These are phyloP conservation scores for Cryptococcus amylolentus DNA, from an alignment of 1,284 basidiomycete genomes.

Conservation along the genomic window DNA sequence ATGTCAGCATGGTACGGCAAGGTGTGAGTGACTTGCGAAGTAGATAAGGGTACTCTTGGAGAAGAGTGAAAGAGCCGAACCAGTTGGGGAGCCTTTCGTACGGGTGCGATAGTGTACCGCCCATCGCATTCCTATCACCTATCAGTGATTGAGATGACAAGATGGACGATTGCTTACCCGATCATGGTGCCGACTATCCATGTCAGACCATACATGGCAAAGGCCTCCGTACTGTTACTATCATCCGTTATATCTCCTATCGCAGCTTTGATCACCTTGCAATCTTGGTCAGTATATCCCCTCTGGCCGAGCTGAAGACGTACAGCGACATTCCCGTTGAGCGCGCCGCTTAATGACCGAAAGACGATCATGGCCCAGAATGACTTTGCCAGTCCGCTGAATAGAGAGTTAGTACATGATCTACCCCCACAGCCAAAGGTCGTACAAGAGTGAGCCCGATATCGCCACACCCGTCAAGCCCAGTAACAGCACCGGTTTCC, in stretches of 20 bases:
- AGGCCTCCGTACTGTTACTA: slow-evolving; percentile 46
- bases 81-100: slow-evolving; percentile 49
- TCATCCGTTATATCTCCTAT: slow-evolving; percentile 49
- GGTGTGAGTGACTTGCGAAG: slow-evolving; percentile 34
- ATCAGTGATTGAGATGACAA: not conserved
- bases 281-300: not conserved
- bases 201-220: slow-evolving; percentile 47
- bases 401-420: not conserved
- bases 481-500: slow-evolving; percentile 42
- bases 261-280: slow-evolving; percentile 38
- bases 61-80: slow-evolving; percentile 45
- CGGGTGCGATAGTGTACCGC: slow-evolving; percentile 48
- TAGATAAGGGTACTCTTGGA: slow-evolving; percentile 51
- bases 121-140: slow-evolving; percentile 26
- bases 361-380: slow-evolving; percentile 43
- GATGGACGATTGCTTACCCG: slow-evolving; percentile 22
- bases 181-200: slow-evolving; percentile 46
- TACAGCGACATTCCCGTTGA: slow-evolving; percentile 48
- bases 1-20: not conserved
- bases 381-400: slow-evolving; percentile 39
- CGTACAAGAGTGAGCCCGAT: slow-evolving; percentile 37
- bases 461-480: slow-evolving; percentile 42
- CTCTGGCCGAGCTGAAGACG: not conserved
- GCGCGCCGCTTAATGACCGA: slow-evolving; percentile 37
- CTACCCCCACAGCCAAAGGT: not conserved